Evolutionary conservation across 148 eudicot species (phyloP), one percentile per base, ranked within the genome.

Genomic region (Chenopodium album): DNA sequence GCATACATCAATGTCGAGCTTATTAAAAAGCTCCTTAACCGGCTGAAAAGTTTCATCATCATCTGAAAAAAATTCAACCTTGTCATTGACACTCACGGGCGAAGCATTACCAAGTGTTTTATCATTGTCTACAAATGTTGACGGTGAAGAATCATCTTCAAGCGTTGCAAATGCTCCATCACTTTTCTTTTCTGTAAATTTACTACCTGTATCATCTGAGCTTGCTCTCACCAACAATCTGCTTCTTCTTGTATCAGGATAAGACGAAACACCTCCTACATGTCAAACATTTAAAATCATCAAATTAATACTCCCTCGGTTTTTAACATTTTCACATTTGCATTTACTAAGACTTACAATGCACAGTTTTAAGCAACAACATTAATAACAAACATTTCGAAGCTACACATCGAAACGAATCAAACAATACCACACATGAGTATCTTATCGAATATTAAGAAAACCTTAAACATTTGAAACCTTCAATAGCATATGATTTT

Each of bases 1-100:
- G 3, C 74, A 81, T 19, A 94, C 98, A 93, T 92, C 86, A 32
- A 88, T 32, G 82, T 88, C 76, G 80, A 92, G 75, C 47, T 89
- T 86, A 32, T 84, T 86, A 28, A 90, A 76, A 37, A 92, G 37
- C 78, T 91, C 90, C 32, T 80, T 85, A 68, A 88, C 59, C 14
- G 85, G 79, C 52, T 80, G 88, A 64, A 54, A 66, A 48, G 54
- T 10, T 0, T 11, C 54, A 50, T 81, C 82, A 77, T 92, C 85
- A 52, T 89, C 88, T 37, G 82, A 16, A 0, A 81, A 60, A 63
- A 85, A 81, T 69, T 37, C 44, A 37, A 37, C 44, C 44, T 37
- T 6, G 44, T 77, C 34, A 2, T 26, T 85, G 62, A 44, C 86
- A 22, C 76, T 60, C 20, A 81, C 29, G 10, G 54, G 77, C 9